Evolutionary conservation across 257 asterid species (phyloP).

Genomic region (Nemophila menziesii): DNA sequence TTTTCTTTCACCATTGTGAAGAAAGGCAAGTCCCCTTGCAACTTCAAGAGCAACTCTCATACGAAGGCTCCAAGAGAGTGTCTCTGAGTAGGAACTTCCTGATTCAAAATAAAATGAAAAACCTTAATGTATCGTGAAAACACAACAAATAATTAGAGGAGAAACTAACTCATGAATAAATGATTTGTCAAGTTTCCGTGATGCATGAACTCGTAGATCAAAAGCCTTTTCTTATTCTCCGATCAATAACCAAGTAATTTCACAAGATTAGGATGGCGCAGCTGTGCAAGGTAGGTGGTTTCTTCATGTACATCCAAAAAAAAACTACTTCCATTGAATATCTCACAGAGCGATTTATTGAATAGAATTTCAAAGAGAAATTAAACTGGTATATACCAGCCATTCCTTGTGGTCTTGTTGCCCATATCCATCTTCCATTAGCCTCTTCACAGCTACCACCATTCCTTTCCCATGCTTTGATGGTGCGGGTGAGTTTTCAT

Average conservation of each 20-base stretch:
- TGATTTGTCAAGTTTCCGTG: constrained; percentile 74
- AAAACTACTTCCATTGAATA: too few species aligned
- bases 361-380: too few species aligned
- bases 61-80: constrained; percentile 64
- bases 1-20: constrained; percentile 50
- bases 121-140: constrained; percentile 12
- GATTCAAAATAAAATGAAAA: too few species aligned
- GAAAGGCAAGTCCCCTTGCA: constrained; percentile 71
- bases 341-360: too few species aligned
- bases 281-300: constrained; percentile 52
- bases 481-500: constrained; percentile 12
- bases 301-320: constrained; percentile 45
- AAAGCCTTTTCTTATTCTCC: constrained; percentile 55
- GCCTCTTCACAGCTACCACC: constrained; percentile 13
- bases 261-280: constrained; percentile 62
- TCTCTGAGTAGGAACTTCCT: constrained; percentile 69
- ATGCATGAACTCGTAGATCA: constrained; percentile 65
- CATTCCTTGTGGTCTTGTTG: constrained; percentile 20
- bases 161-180: constrained; percentile 52
- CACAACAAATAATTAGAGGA: background rate
- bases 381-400: constrained; percentile 14
- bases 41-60: constrained; percentile 68
- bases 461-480: constrained; percentile 15
- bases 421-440: constrained; percentile 16
- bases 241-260: constrained; percentile 62